A percentile compares a stretch with the other conserved stretches of the same genome.
These are phyloP conservation scores for Phytophthora idaei DNA, from an alignment of 352 stramenopile species.

Conservation along the genomic window DNA sequence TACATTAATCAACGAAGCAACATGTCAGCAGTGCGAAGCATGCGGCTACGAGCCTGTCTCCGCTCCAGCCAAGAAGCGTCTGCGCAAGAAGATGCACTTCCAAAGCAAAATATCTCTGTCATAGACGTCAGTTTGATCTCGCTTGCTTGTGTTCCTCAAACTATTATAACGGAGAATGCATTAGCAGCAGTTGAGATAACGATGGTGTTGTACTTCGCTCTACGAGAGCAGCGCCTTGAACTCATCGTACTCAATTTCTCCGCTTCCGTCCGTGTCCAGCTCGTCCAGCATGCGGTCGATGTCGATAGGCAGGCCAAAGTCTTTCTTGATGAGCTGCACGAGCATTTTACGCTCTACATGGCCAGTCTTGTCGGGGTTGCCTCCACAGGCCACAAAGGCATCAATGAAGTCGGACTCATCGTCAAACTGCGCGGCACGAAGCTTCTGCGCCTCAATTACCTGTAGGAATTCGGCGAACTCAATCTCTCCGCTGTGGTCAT, in stretches of 20 bases:
- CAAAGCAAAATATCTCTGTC: conserved; percentile 80
- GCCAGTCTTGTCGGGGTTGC: conserved; percentile 90
- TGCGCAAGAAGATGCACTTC: conserved; percentile 75
- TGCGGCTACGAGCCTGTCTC: conserved; percentile 61
- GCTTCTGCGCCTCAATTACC: conserved; percentile 97
- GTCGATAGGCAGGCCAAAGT: conserved; percentile 96
- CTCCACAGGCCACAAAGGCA: conserved; percentile 95
- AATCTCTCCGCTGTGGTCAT: conserved; percentile 95
- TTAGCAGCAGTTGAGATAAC: conserved; percentile 6
- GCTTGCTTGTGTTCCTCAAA: conserved; percentile 7
- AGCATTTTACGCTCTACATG: conserved; percentile 91
- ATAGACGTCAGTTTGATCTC: conserved; percentile 37
- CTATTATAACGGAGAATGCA: neutral
- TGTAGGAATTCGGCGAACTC: conserved; percentile 98
- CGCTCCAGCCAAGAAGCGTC: conserved; percentile 53
- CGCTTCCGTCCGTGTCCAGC: conserved; percentile 93
- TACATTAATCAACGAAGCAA: conserved; percentile 80
- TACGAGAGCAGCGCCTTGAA: conserved; percentile 94
- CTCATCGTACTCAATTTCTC: conserved; percentile 97
- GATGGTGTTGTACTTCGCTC: neutral
- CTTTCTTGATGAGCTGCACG: conserved; percentile 96
- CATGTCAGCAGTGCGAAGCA: conserved; percentile 58
- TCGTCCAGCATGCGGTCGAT: conserved; percentile 97
- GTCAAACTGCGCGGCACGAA: conserved; percentile 93
- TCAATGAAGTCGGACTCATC: conserved; percentile 98